Conservation (phyloP, 169 alveolate genomes). For the Ichthyophthirius multifiliis region DNA sequence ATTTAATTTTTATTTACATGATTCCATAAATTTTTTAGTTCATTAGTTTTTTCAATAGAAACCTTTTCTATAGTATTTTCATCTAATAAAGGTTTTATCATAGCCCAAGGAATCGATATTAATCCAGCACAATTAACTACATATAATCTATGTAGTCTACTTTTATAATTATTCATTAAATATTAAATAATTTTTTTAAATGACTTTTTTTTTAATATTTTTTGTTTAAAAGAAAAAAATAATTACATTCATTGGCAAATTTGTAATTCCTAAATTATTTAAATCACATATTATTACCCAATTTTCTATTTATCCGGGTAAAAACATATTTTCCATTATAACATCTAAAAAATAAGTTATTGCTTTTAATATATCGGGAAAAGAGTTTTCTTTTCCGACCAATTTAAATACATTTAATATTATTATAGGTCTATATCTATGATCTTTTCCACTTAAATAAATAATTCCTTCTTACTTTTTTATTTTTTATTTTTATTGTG, state of each 20-base stretch:
- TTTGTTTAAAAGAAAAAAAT: too few species aligned
- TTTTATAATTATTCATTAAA: slow-evolving; percentile 28
- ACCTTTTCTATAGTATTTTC: slow-evolving; percentile 37
- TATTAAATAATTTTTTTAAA: slow-evolving; percentile 22
- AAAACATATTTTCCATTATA: slow-evolving; percentile 55
- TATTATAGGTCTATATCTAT: slow-evolving; percentile 62
- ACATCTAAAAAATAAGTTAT: slow-evolving; percentile 55
- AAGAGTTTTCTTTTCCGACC: slow-evolving; percentile 35
- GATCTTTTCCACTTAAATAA: slow-evolving; percentile 74
- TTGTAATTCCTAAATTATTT: slow-evolving; percentile 51
- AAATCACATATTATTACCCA: slow-evolving; percentile 70
- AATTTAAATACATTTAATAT: slow-evolving; percentile 56
- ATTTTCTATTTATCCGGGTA: slow-evolving; percentile 79
- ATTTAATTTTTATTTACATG: slow-evolving; percentile 13
- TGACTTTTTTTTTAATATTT: neutral
- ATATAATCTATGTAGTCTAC: slow-evolving; percentile 34
- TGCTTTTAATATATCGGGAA: slow-evolving; percentile 44
- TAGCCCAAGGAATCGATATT: slow-evolving; percentile 23
- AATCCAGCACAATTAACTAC: slow-evolving; percentile 28
- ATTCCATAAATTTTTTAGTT: slow-evolving; percentile 1
- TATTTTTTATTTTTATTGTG: too few species aligned
- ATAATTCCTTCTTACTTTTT: slow-evolving; percentile 59
- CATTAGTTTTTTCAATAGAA: slow-evolving; percentile 8
- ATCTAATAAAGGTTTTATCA: slow-evolving; percentile 22
- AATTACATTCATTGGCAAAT: slow-evolving; percentile 51